Evolutionary conservation across 1,284 basidiomycete species (phyloP), one percentile per base, ranked within the genome.

Genomic region (Tetrapyrgos nigripes): DNA sequence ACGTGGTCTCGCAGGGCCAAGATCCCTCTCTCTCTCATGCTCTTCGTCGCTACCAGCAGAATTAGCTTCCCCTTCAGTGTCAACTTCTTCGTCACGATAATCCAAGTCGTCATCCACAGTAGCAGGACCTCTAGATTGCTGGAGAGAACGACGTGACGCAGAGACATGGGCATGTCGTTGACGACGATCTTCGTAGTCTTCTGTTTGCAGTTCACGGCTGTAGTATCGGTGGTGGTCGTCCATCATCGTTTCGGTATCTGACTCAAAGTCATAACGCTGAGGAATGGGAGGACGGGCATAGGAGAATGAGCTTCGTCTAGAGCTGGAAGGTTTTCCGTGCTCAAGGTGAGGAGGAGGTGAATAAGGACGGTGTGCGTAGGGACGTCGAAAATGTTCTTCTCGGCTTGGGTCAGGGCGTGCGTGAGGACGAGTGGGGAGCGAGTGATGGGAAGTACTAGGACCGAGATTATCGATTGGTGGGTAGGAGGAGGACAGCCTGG

Each of bases 401-500:
- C 19, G 14, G 17, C 31, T 17, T 17, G 19, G 2, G 11, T 50
- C 27, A 14, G 27, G 14, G 23, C 4, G 24, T 50, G 26, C 48
- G 31, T 29, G 48, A 19, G 48, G 11, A 50, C 31, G 48, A 29
- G 26, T 19, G 17, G 13, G 37, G 10, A 28, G 45, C 13, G 45
- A 8, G 13, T 11, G 17, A n/a, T 40, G 37, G 21, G 45, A 28
- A 17, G 27, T 9, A 4, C 37, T n/a, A 19, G 53, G 43, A 31
- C 31, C 53, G 40, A 47, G 49, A 29, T 23, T 31, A 13, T 13
- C 27, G 31, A 10, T 28, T 13, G 24, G 27, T 50, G 48, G 48
- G 24, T 29, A 29, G 10, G 53, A 54, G n/a, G 53, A 45, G 27
- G 53, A 46, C 28, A 31, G 45, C 21, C n/a, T 55, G 53, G 4